Evolutionary conservation across 768 basidiomycete species (phyloP).

Genomic region (Boletus fagicola): DNA sequence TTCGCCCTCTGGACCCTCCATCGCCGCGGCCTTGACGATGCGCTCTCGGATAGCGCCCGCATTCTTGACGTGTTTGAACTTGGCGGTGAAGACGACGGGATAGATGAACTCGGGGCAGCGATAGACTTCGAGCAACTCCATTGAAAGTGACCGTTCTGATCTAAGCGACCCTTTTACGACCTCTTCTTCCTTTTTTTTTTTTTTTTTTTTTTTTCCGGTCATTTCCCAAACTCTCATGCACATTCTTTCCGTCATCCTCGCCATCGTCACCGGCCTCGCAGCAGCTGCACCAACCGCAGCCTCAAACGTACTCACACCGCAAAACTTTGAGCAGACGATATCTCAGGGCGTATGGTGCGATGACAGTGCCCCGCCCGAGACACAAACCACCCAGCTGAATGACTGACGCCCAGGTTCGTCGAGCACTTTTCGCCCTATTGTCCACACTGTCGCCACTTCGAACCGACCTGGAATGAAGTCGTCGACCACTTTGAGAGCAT

Average conservation of each 20-base stretch:
- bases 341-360: slow-evolving; percentile 59
- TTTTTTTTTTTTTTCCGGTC: too few relatives aligned
- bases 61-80: slow-evolving; percentile 69
- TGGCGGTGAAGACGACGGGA: slow-evolving; percentile 53
- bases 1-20: slow-evolving; percentile 60
- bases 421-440: slow-evolving; percentile 91
- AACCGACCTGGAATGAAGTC: slow-evolving; percentile 78
- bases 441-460: slow-evolving; percentile 73
- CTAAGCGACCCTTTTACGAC: not conserved
- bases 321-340: slow-evolving; percentile 54
- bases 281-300: slow-evolving; percentile 37
- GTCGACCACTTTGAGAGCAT: slow-evolving; percentile 50
- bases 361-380: too few relatives aligned
- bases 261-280: slow-evolving; percentile 30
- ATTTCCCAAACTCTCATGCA: slow-evolving; percentile 7
- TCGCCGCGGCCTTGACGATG: slow-evolving; percentile 67
- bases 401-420: slow-evolving; percentile 51
- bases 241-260: slow-evolving; percentile 29
- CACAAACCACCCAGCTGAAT: not conserved
- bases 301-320: slow-evolving; percentile 48
- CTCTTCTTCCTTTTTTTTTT: too few relatives aligned
- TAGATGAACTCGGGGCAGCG: slow-evolving; percentile 51
- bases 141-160: not conserved
- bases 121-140: slow-evolving; percentile 52
- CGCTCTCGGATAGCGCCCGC: slow-evolving; percentile 56